Evolutionary conservation across 257 asterid species (phyloP).

Genomic region (Salvia splendens): DNA sequence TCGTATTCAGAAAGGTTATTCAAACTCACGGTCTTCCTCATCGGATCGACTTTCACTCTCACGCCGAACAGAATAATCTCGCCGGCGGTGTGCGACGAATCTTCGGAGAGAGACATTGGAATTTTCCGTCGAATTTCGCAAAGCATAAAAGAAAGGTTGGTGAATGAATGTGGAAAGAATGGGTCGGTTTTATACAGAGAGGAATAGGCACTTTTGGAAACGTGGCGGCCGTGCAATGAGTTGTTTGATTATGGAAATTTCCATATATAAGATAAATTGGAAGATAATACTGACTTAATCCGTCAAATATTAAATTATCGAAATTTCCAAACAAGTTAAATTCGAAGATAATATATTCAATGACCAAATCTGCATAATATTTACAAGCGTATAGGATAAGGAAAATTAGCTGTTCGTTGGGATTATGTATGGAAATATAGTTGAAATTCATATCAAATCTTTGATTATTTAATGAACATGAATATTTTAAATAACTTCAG

Average conservation of each 20-base stretch:
- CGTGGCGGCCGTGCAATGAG: constrained; percentile 43
- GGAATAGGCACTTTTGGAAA: constrained; percentile 27
- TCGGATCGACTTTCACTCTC: constrained; percentile 70
- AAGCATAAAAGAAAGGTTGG: neutral
- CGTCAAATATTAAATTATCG: neutral
- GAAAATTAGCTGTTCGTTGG: constrained; percentile 19
- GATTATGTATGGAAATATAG: neutral
- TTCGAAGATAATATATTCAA: constrained; percentile 14
- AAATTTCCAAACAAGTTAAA: neutral
- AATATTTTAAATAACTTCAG: too few species aligned
- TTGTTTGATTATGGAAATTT: constrained; percentile 11
- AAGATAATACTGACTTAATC: constrained; percentile 16
- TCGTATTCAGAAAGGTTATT: constrained; percentile 70
- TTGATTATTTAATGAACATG: too few species aligned
- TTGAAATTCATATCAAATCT: neutral
- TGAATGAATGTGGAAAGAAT: constrained; percentile 27
- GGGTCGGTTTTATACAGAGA: constrained; percentile 30
- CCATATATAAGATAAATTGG: neutral
- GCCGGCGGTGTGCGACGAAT: constrained; percentile 36
- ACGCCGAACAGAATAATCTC: constrained; percentile 83
- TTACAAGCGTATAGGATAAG: constrained; percentile 9
- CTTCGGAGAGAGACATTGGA: constrained; percentile 38
- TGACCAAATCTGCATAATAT: constrained; percentile 1
- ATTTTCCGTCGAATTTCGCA: neutral
- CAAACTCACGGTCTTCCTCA: constrained; percentile 90